Percentiles rank a stretch among this genome's conserved stretches.
Conservation (phyloP, 352 stramenopile genomes). For the Globisporangium spiculum region DNA sequence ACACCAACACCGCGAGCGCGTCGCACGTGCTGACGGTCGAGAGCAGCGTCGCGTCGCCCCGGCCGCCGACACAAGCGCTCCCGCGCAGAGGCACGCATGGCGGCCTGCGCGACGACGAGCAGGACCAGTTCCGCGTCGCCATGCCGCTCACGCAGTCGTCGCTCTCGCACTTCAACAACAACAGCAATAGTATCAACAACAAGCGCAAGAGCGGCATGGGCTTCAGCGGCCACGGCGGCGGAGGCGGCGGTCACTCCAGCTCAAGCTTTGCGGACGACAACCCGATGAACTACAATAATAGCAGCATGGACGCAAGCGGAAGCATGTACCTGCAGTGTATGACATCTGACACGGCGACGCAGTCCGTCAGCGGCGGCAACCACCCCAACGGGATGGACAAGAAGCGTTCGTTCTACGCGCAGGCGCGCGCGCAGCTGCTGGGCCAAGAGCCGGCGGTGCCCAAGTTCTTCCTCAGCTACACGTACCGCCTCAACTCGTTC, state of each 20-base stretch:
- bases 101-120: constrained; percentile 16
- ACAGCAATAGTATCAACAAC: neutral
- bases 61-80: neutral
- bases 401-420: constrained; percentile 56
- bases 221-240: neutral
- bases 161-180: constrained; percentile 3
- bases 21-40: constrained; percentile 13
- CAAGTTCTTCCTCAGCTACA: constrained; percentile 48
- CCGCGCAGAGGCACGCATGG: constrained; percentile 12
- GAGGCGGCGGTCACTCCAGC: neutral
- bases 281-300: constrained; percentile 1
- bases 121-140: constrained; percentile 10
- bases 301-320: neutral
- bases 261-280: constrained; percentile 15
- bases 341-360: constrained; percentile 12
- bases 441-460: constrained; percentile 56
- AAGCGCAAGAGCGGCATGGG: constrained; percentile 2
- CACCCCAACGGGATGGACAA: constrained; percentile 25
- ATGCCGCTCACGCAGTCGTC: constrained; percentile 14
- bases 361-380: constrained; percentile 6
- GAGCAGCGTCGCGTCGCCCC: constrained; percentile 12
- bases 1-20: neutral
- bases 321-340: constrained; percentile 9
- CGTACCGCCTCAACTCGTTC: constrained; percentile 75
- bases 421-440: constrained; percentile 26